Evolutionary conservation across 2,329 filamentous ascomycete species (phyloP).

Genomic region (Neonectria magnoliae): DNA sequence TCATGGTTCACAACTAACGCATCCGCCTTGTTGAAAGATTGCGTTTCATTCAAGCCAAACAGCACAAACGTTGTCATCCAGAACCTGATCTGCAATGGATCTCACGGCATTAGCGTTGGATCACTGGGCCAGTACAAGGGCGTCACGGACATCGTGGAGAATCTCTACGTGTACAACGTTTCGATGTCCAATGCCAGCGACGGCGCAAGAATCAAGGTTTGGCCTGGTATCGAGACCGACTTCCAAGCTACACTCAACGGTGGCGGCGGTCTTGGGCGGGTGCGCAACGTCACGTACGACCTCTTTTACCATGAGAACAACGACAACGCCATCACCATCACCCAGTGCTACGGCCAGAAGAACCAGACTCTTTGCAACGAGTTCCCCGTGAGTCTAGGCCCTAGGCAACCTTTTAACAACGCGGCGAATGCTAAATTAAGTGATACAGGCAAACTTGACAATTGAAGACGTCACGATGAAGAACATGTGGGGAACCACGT

Average conservation of each 20-base stretch:
- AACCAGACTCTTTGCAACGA: slow-evolving; percentile 42
- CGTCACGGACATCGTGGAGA: slow-evolving; percentile 73
- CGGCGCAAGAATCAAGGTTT: slow-evolving; percentile 78
- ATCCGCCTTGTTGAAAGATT: slow-evolving; percentile 55
- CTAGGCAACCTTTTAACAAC: neutral
- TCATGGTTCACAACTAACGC: neutral
- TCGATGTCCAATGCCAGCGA: slow-evolving; percentile 69
- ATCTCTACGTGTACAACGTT: slow-evolving; percentile 72
- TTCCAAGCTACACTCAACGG: slow-evolving; percentile 65
- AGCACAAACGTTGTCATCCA: slow-evolving; percentile 75
- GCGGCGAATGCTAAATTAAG: slow-evolving; percentile 7
- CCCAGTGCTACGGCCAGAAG: slow-evolving; percentile 43
- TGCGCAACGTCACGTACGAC: slow-evolving; percentile 75
- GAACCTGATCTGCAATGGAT: slow-evolving; percentile 73
- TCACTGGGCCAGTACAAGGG: slow-evolving; percentile 74
- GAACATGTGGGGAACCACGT: slow-evolving; percentile 45
- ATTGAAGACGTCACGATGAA: slow-evolving; percentile 42
- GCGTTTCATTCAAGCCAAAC: slow-evolving; percentile 80
- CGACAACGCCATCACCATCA: slow-evolving; percentile 53
- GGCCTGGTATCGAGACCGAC: slow-evolving; percentile 61
- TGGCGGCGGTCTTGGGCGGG: slow-evolving; percentile 62
- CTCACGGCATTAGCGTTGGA: slow-evolving; percentile 78
- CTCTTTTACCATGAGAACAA: slow-evolving; percentile 69
- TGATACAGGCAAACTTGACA: slow-evolving; percentile 35
- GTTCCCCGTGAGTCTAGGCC: slow-evolving; percentile 27